Evolutionary conservation across 2,329 filamentous ascomycete genomes (phyloP).

Genomic region (Trichoderma oligosporum): DNA sequence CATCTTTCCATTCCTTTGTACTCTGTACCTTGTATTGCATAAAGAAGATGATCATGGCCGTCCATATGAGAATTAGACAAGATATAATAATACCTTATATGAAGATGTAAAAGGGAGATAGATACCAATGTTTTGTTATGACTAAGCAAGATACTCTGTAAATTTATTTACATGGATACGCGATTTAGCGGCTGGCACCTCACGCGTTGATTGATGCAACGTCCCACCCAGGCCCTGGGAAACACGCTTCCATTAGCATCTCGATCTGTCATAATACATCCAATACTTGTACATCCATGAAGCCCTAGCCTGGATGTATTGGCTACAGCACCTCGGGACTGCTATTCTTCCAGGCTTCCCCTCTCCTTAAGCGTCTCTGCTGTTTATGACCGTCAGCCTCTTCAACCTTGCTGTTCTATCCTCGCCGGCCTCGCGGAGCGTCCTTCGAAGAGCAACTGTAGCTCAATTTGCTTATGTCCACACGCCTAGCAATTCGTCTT

Average conservation of each 20-base stretch:
- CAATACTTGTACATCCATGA: no score
- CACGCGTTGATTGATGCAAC: slow-evolving; percentile 19
- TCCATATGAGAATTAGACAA: no score
- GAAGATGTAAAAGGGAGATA: no score
- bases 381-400: slow-evolving; percentile 37
- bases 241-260: slow-evolving; percentile 11
- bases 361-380: neutral
- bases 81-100: no score
- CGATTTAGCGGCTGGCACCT: neutral
- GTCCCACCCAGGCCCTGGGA: slow-evolving; percentile 2
- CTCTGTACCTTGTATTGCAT: no score
- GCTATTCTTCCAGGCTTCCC: neutral
- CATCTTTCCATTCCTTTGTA: no score
- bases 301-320: no score
- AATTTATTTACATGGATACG: slow-evolving; percentile 12
- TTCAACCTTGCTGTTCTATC: slow-evolving; percentile 32
- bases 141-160: no score
- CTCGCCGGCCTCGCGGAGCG: slow-evolving; percentile 35
- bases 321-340: neutral
- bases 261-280: neutral
- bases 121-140: no score
- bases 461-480: slow-evolving; percentile 28
- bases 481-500: slow-evolving; percentile 17
- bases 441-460: slow-evolving; percentile 27
- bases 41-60: no score